Evolutionary conservation across 331 rosid species (phyloP).

Genomic region (Stylosanthes scabra): DNA sequence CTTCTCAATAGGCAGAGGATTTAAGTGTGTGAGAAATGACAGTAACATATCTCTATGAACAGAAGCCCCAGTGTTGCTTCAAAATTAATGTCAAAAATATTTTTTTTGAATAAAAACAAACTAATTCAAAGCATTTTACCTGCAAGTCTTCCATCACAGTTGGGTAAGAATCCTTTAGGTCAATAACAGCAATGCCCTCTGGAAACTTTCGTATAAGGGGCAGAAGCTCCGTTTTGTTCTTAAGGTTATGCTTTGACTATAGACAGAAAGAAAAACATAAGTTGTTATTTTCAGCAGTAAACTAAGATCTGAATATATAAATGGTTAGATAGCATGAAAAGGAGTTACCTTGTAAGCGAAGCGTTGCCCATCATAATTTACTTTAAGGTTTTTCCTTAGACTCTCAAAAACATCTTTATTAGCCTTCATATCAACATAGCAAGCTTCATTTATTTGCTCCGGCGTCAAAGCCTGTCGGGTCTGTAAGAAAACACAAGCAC

Average conservation of each 20-base stretch:
- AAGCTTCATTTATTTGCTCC: slow-evolving; percentile 80
- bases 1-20: slow-evolving; percentile 20
- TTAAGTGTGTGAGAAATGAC: slow-evolving; percentile 17
- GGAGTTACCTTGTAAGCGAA: slow-evolving; percentile 85
- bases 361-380: slow-evolving; percentile 80
- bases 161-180: slow-evolving; percentile 82
- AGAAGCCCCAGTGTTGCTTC: slow-evolving; percentile 17
- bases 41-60: slow-evolving; percentile 15
- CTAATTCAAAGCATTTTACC: slow-evolving; percentile 48
- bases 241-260: slow-evolving; percentile 82
- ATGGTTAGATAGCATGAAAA: not conserved
- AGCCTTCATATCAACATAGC: slow-evolving; percentile 80
- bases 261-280: slow-evolving; percentile 38
- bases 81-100: not conserved
- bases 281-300: slow-evolving; percentile 13
- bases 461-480: slow-evolving; percentile 80
- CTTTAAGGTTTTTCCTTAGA: slow-evolving; percentile 89
- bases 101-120: not conserved
- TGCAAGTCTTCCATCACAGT: slow-evolving; percentile 92
- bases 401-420: slow-evolving; percentile 91
- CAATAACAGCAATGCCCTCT: slow-evolving; percentile 91
- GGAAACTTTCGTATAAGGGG: slow-evolving; percentile 68
- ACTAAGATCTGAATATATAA: slow-evolving; percentile 8
- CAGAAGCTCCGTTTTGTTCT: slow-evolving; percentile 75
- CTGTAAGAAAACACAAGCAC: slow-evolving; percentile 56